Evolutionary conservation across 2,329 filamentous ascomycete species (phyloP).

Genomic region (Fusarium papillatum): DNA sequence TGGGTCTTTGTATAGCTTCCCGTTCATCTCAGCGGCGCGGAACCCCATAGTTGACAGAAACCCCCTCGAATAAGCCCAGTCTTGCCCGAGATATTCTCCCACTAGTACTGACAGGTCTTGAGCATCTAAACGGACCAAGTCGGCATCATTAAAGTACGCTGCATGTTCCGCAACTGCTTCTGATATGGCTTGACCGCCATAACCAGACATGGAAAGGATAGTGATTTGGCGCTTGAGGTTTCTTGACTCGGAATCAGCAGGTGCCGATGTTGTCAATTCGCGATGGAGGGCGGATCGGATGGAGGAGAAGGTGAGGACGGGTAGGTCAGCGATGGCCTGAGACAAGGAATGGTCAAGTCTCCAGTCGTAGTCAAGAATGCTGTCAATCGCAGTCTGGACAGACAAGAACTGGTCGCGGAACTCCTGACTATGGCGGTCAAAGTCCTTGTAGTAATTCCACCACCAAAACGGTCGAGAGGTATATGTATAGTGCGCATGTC

Average conservation of each 20-base stretch:
- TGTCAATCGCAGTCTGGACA: slow-evolving; percentile 43
- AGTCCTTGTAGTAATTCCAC: slow-evolving; percentile 54
- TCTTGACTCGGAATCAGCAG: slow-evolving; percentile 48
- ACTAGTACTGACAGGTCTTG: slow-evolving; percentile 78
- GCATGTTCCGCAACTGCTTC: slow-evolving; percentile 71
- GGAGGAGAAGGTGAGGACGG: slow-evolving; percentile 49
- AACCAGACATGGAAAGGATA: slow-evolving; percentile 54
- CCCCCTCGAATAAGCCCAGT: slow-evolving; percentile 61
- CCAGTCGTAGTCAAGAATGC: slow-evolving; percentile 47
- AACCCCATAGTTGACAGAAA: slow-evolving; percentile 69
- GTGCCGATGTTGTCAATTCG: slow-evolving; percentile 46
- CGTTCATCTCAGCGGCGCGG: slow-evolving; percentile 66
- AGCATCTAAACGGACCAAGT: slow-evolving; percentile 77
- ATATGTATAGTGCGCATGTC: slow-evolving; percentile 51
- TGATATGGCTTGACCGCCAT: slow-evolving; percentile 54
- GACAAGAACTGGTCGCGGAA: slow-evolving; percentile 48
- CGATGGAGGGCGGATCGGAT: slow-evolving; percentile 45
- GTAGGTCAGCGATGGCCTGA: slow-evolving; percentile 52
- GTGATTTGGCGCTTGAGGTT: slow-evolving; percentile 54
- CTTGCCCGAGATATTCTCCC: slow-evolving; percentile 78
- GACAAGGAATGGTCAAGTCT: slow-evolving; percentile 49
- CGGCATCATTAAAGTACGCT: slow-evolving; percentile 72
- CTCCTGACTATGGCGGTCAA: slow-evolving; percentile 45
- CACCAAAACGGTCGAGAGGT: slow-evolving; percentile 55
- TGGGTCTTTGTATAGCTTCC: slow-evolving; percentile 63